A percentile compares a stretch with the other conserved stretches of the same genome.
These are phyloP conservation scores for Globisporangium takayamanum DNA, from an alignment of 352 stramenopile species.

Conservation along the genomic window DNA sequence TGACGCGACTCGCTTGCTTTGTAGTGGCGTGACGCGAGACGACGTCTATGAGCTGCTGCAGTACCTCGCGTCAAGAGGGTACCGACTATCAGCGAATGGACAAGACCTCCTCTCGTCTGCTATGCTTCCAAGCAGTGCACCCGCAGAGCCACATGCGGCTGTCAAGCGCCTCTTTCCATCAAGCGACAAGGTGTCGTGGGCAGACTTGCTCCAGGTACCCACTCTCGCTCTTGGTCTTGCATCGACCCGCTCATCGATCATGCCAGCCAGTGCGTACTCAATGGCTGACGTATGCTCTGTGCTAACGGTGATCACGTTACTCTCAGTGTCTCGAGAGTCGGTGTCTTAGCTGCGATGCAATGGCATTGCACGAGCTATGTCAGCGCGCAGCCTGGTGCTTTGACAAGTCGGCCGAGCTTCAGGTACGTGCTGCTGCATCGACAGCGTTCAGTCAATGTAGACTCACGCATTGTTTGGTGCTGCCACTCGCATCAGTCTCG, in stretches of 20 bases:
- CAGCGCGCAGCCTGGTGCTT: constrained; percentile 26
- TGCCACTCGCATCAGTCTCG: constrained; percentile 4
- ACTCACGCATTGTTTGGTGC: neutral
- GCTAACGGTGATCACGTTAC: neutral
- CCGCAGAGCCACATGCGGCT: neutral
- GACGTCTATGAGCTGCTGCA: constrained; percentile 1
- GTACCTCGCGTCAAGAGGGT: constrained; percentile 6
- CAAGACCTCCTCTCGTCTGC: neutral
- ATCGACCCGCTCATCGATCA: neutral
- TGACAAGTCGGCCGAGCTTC: constrained; percentile 24
- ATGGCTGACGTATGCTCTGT: neutral
- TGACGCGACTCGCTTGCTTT: neutral
- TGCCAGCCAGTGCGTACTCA: neutral
- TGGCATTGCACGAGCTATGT: constrained; percentile 21
- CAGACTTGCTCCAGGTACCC: constrained; percentile 11
- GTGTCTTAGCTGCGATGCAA: constrained; percentile 22
- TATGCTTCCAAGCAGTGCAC: neutral
- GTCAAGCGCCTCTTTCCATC: constrained; percentile 11
- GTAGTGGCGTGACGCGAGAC: constrained; percentile 8
- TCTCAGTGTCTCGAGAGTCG: constrained; percentile 21
- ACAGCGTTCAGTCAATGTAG: neutral
- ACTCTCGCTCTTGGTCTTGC: neutral
- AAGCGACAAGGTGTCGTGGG: constrained; percentile 8
- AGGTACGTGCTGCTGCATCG: constrained; percentile 14
- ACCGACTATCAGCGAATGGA: constrained; percentile 1